Evolutionary conservation across 371 early-diverging fungal genomes (phyloP).

Genomic region (Syncephalastrum monosporum): DNA sequence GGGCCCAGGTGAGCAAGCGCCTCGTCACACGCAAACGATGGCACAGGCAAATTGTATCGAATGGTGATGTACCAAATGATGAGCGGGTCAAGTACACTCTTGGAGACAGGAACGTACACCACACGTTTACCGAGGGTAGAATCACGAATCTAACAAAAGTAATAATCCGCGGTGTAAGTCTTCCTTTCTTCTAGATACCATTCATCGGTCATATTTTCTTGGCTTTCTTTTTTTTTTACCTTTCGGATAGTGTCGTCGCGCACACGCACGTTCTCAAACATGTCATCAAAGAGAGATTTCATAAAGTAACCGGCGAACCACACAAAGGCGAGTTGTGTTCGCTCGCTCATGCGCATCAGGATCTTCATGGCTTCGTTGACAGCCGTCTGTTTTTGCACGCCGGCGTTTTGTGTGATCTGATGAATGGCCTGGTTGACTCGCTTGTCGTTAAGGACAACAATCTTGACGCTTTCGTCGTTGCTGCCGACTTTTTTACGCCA

Average conservation of each 20-base stretch:
- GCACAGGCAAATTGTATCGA: slow-evolving; percentile 48
- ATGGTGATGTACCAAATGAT: slow-evolving; percentile 51
- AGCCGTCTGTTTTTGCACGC: slow-evolving; percentile 47
- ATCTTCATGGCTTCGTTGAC: slow-evolving; percentile 50
- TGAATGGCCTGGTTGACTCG: slow-evolving; percentile 45
- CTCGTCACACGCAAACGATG: slow-evolving; percentile 50
- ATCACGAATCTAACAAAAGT: slow-evolving; percentile 27
- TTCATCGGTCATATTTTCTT: not conserved
- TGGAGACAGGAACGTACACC: slow-evolving; percentile 46
- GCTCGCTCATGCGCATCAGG: slow-evolving; percentile 47
- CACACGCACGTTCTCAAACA: slow-evolving; percentile 49
- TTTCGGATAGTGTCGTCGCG: slow-evolving; percentile 36
- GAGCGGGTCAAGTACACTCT: slow-evolving; percentile 41
- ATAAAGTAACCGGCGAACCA: slow-evolving; percentile 48
- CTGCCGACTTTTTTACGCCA: slow-evolving; percentile 50
- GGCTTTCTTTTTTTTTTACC: slow-evolving; percentile 5
- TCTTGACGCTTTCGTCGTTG: slow-evolving; percentile 45
- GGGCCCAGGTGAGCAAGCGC: slow-evolving; percentile 41
- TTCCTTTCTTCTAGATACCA: no score
- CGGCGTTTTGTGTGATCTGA: slow-evolving; percentile 49
- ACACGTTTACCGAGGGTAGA: slow-evolving; percentile 44
- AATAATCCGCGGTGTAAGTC: not conserved
- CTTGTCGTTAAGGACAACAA: slow-evolving; percentile 49
- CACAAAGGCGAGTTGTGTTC: slow-evolving; percentile 48
- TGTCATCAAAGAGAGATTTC: slow-evolving; percentile 35